phyloP scores from a whole-genome alignment of 352 stramenopile species.

The Pythium biforme region DNA sequence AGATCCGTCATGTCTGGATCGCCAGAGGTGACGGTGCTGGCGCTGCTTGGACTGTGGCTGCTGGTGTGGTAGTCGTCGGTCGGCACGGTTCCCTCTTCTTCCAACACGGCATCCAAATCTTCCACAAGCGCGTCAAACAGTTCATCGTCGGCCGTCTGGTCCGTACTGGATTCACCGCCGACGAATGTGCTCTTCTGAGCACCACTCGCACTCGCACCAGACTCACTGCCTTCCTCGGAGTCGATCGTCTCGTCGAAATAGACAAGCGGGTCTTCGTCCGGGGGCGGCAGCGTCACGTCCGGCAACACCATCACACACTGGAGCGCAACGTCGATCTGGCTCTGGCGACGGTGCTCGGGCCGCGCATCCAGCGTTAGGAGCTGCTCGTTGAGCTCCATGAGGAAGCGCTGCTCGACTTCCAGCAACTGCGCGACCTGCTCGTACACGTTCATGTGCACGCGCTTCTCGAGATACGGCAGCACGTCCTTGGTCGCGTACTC shows the following conservation, averaged over 20 bases:
- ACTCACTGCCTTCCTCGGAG: constrained; percentile 14
- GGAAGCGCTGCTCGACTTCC: constrained; percentile 57
- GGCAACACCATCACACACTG: constrained; percentile 78
- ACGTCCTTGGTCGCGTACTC: constrained; percentile 77
- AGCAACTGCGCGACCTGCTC: constrained; percentile 70
- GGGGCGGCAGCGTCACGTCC: constrained; percentile 67
- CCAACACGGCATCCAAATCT: constrained; percentile 10
- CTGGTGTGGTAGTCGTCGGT: not conserved
- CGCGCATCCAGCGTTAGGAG: constrained; percentile 53
- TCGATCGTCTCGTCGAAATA: constrained; percentile 34
- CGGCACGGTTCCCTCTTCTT: too few relatives aligned
- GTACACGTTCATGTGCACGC: constrained; percentile 25
- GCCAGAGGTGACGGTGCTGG: constrained; percentile 14
- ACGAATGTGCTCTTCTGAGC: constrained; percentile 21
- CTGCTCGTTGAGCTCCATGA: constrained; percentile 63
- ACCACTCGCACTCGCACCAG: constrained; percentile 3
- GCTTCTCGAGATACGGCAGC: constrained; percentile 60
- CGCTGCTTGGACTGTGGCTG: constrained; percentile 1
- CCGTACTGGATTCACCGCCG: constrained; percentile 24
- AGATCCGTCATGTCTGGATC: not conserved
- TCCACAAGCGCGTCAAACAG: constrained; percentile 21
- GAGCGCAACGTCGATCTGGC: constrained; percentile 72
- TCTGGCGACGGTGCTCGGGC: constrained; percentile 58
- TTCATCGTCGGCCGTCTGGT: constrained; percentile 37
- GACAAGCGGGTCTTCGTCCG: constrained; percentile 39